A percentile compares a stretch with the other conserved stretches of the same genome.
Evolutionary conservation across 768 basidiomycete genomes (phyloP).

Genomic region (Lentinula sp.): DNA sequence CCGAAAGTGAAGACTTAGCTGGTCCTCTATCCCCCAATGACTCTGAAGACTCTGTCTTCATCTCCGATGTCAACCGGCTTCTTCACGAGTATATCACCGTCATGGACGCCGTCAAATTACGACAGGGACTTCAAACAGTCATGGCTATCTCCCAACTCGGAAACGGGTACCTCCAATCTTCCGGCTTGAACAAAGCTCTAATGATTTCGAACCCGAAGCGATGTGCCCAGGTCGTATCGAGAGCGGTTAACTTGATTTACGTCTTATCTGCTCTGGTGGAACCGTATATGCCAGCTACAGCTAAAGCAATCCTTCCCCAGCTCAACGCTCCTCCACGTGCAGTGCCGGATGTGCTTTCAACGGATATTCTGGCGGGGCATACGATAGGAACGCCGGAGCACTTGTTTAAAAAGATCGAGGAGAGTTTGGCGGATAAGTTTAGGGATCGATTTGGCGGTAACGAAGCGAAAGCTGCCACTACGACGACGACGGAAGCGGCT

Average conservation of each 20-base stretch:
- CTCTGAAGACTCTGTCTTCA: slow-evolving; percentile 64
- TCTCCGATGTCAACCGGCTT: slow-evolving; percentile 71
- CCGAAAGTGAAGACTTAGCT: slow-evolving; percentile 66
- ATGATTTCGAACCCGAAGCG: slow-evolving; percentile 76
- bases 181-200: slow-evolving; percentile 85
- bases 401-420: slow-evolving; percentile 92
- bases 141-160: slow-evolving; percentile 88
- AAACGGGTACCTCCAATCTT: slow-evolving; percentile 91
- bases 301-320: slow-evolving; percentile 74
- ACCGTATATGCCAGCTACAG: slow-evolving; percentile 95
- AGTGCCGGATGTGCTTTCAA: slow-evolving; percentile 65
- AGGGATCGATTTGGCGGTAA: slow-evolving; percentile 72
- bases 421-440: slow-evolving; percentile 83
- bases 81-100: slow-evolving; percentile 75
- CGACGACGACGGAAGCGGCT: slow-evolving; percentile 10
- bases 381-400: slow-evolving; percentile 80
- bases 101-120: slow-evolving; percentile 90
- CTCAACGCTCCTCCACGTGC: slow-evolving; percentile 84
- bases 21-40: slow-evolving; percentile 70
- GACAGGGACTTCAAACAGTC: slow-evolving; percentile 79
- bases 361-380: slow-evolving; percentile 87
- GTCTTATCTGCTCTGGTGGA: slow-evolving; percentile 77
- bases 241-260: slow-evolving; percentile 92
- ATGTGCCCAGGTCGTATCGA: slow-evolving; percentile 85
- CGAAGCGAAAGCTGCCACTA: slow-evolving; percentile 27